These are phyloP conservation scores for Pseudogymnoascus sp. DNA, from an alignment of 2,329 filamentous ascomycete genomes.

Conservation along the genomic window DNA sequence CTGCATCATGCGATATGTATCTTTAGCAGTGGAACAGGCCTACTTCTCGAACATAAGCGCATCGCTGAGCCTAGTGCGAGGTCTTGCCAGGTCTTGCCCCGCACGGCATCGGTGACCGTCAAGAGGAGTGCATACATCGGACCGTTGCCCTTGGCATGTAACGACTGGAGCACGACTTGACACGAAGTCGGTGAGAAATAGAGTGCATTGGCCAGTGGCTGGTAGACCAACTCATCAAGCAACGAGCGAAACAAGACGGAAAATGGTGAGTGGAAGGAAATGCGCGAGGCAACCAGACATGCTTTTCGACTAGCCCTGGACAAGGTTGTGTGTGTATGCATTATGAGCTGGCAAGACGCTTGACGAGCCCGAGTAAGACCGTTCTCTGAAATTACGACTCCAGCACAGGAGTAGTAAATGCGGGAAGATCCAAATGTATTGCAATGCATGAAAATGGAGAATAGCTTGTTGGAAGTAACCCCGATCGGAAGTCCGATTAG, in stretches of 20 bases:
- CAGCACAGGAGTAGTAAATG: constrained; percentile 6
- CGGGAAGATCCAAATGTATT: constrained; percentile 9
- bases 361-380: constrained; percentile 45
- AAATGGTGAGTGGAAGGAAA: constrained; percentile 13
- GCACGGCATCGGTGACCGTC: constrained; percentile 6
- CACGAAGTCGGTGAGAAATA: constrained; percentile 30
- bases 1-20: constrained; percentile 7
- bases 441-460: constrained; percentile 9
- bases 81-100: constrained; percentile 6
- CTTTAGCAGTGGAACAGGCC: constrained; percentile 3
- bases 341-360: constrained; percentile 68
- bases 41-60: constrained; percentile 4
- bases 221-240: constrained; percentile 15
- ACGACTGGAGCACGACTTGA: constrained; percentile 30
- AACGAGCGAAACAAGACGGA: constrained; percentile 5
- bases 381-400: constrained; percentile 23
- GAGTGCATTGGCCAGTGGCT: constrained; percentile 29
- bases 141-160: constrained; percentile 22
- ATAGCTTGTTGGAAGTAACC: background rate
- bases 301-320: constrained; percentile 25
- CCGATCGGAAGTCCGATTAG: background rate
- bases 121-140: constrained; percentile 16
- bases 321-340: constrained; percentile 49
- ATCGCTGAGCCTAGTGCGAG: constrained; percentile 1
- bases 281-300: constrained; percentile 23